Conservation (phyloP, 805 yeast species). For the Yueomyces sp. region DNA sequence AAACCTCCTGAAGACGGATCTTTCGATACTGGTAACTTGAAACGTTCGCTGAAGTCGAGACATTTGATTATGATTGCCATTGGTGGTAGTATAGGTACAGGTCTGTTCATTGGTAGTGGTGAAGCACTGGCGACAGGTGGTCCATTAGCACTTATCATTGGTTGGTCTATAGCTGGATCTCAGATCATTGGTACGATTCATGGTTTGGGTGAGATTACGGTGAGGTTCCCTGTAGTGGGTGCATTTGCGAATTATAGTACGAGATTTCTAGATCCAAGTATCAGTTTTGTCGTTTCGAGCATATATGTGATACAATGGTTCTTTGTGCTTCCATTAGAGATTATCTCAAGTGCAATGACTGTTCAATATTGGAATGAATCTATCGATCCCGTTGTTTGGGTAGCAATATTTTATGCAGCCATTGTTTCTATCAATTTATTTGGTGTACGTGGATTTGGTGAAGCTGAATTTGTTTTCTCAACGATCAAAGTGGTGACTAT, state of each 20-base stretch:
- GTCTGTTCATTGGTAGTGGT: conserved; percentile 21
- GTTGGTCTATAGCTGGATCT: conserved; percentile 35
- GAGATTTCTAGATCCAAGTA: conserved; percentile 37
- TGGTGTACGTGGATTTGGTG: conserved; percentile 39
- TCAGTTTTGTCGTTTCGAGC: conserved; percentile 46
- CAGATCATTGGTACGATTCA: conserved; percentile 44
- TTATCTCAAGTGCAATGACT: conserved; percentile 37
- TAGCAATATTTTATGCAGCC: conserved; percentile 30
- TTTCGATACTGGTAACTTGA: conserved; percentile 22
- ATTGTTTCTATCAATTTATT: conserved; percentile 33
- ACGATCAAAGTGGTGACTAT: conserved; percentile 34
- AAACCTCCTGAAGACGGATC: conserved; percentile 11
- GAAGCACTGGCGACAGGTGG: conserved; percentile 37
- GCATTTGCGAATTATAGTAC: conserved; percentile 34
- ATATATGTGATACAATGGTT: conserved; percentile 37
- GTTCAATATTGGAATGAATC: conserved; percentile 32
- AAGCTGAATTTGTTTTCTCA: conserved; percentile 35
- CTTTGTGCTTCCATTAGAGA: conserved; percentile 33
- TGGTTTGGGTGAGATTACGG: conserved; percentile 36
- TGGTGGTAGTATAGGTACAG: conserved; percentile 23
- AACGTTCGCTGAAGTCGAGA: conserved; percentile 10
- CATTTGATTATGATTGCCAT: conserved; percentile 21
- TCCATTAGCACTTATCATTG: conserved; percentile 37
- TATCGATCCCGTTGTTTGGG: conserved; percentile 31
- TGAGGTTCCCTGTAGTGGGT: conserved; percentile 37